Percentiles rank a stretch among this genome's conserved stretches.
Conservation (phyloP, 2,329 filamentous ascomycete genomes). For the Pseudocercospora ulei region DNA sequence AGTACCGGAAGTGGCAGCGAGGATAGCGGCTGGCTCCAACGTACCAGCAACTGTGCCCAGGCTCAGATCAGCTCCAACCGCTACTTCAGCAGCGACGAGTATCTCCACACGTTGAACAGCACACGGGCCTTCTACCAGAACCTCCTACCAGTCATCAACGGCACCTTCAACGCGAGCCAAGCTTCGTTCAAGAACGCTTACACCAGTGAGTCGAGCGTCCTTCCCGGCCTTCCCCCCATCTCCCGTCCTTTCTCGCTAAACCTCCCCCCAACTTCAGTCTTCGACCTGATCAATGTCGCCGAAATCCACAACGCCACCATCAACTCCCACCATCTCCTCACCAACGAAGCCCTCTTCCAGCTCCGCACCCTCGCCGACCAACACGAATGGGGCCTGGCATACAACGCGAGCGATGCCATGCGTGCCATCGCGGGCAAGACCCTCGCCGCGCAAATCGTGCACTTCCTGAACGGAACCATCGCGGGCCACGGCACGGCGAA, state of each 20-base stretch:
- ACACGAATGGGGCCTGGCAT: constrained; percentile 75
- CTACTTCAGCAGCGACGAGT: constrained; percentile 48
- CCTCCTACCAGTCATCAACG: constrained; percentile 46
- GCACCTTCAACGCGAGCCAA: constrained; percentile 42
- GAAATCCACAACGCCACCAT: constrained; percentile 56
- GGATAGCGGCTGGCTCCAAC: constrained; percentile 51
- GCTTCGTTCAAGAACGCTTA: constrained; percentile 56
- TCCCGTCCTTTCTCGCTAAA: not conserved
- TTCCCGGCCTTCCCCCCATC: not conserved
- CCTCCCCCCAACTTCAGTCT: constrained; percentile 37
- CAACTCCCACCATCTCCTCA: constrained; percentile 49
- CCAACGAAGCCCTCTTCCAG: constrained; percentile 49
- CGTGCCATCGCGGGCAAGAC: constrained; percentile 43
- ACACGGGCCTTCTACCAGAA: constrained; percentile 48
- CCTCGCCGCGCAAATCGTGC: constrained; percentile 41
- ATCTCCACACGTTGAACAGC: constrained; percentile 40
- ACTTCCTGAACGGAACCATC: constrained; percentile 41
- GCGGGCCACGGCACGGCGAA: constrained; percentile 35
- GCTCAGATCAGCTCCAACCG: constrained; percentile 50
- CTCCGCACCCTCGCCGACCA: constrained; percentile 64
- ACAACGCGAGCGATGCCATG: constrained; percentile 51
- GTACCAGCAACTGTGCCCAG: constrained; percentile 47
- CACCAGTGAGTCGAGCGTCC: constrained; percentile 47
- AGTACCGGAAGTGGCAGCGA: constrained; percentile 54
- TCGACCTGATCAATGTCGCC: constrained; percentile 54